Base-by-base conservation (phyloP, 345 rosid species). In the Cardiospermum halicacabum region DNA sequence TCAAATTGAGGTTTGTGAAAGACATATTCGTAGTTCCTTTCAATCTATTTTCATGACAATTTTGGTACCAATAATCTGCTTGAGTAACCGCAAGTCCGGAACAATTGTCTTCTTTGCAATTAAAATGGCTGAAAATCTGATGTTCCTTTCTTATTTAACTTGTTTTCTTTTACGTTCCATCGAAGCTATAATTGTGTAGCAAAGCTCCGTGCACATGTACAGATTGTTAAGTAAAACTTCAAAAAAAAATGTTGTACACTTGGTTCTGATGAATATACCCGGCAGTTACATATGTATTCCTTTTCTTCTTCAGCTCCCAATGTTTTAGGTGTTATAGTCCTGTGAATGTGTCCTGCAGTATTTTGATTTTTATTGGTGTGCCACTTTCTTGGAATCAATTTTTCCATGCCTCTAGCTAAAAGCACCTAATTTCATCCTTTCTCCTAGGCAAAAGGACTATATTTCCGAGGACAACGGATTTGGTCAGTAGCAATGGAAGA, bases 401-500 rank as follows among this genome's bases (percentile, higher is more conserved):
- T 43, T 4, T 4, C 51, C 53, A 5, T 34, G 32, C 58, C 19
- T 61, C 55, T 62, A 56, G 19, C 42, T 30, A 43, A 62, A 48
- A 47, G 40, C 27, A 26, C 15, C 9, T 55, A 13, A 56, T 54
- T 27, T 28, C 37, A 55, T 40, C 54, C 36, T 61, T 40, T 32
- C 54, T 54, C 45, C 59, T 59, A 72, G 79, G 72, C 73, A 36
- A 63, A 70, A 3, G 70, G 48, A 47, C 75, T 83, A 24, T 75
- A 81, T 18, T 83, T 81, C 69, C 68, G 85, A 72, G 85, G 88
- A 30, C 77, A 77, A 34, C 75, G 82, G 27, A 81, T 81, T 57
- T 83, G 85, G 85, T 53, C 45, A 60, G 82, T 82, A 60, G 82
- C 78, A 50, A 78, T 81, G 74, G 75, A 78, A 53, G 82, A 76